A percentile compares a stretch with the other conserved stretches of the same genome.
Evolutionary conservation across 208 protist genomes (phyloP).

Genomic region (Wallacemonas sp.): DNA sequence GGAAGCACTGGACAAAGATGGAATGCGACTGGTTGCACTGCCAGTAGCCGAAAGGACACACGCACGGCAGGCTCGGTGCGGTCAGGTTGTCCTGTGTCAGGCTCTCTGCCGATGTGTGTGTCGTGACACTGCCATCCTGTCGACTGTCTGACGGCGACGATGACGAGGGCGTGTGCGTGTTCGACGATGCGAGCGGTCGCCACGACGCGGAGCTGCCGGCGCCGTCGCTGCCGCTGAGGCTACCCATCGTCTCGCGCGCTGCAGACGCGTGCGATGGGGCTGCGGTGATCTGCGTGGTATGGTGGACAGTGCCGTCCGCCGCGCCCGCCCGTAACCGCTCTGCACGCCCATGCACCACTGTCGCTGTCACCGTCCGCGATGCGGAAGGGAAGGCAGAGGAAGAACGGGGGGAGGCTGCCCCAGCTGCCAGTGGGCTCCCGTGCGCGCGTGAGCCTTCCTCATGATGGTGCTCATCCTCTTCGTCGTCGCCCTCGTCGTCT

Average conservation of each 20-base stretch:
- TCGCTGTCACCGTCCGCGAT: no score
- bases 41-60: conserved; percentile 54
- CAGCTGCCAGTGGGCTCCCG: not conserved
- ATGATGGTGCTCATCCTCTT: conserved; percentile 12
- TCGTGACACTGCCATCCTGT: not conserved
- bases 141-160: not conserved
- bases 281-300: not conserved
- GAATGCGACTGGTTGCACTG: conserved; percentile 63
- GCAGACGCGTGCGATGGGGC: not conserved
- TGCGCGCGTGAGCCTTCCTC: not conserved
- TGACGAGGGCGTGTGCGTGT: not conserved
- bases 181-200: not conserved
- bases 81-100: not conserved
- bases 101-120: not conserved
- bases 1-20: conserved; percentile 66
- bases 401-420: not conserved
- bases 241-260: not conserved
- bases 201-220: not conserved
- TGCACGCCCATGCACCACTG: no score
- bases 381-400: not conserved
- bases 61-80: no score
- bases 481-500: conserved; percentile 16
- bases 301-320: not conserved
- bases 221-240: not conserved
- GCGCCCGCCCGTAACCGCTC: not conserved